Conservation (phyloP, 2,329 filamentous ascomycete species). For the Cordyceps cateniannulata region DNA sequence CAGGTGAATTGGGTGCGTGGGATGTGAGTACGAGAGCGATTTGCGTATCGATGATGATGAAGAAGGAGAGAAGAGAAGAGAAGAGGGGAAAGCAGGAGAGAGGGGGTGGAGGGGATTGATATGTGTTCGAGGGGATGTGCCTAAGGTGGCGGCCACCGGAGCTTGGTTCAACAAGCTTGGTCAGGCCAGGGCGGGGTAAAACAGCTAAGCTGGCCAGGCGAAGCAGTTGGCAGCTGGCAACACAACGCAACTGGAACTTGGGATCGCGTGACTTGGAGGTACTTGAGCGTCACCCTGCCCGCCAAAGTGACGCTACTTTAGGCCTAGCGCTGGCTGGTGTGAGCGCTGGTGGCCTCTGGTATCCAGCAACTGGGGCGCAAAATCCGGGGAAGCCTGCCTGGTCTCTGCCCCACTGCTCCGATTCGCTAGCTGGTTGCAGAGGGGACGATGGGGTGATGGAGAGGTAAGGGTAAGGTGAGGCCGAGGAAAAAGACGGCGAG, state of each 20-base stretch:
- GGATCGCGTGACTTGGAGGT: constrained; percentile 13
- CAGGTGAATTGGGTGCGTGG: background rate
- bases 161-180: constrained; percentile 8
- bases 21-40: constrained; percentile 17
- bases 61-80: constrained; percentile 20
- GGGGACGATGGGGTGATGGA: background rate
- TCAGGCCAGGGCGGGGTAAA: constrained; percentile 10
- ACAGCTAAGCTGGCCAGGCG: background rate
- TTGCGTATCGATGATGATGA: constrained; percentile 21
- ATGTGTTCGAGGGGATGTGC: constrained; percentile 21
- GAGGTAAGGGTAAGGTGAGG: background rate
- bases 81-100: constrained; percentile 18
- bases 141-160: constrained; percentile 14
- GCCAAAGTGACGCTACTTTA: background rate
- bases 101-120: constrained; percentile 26
- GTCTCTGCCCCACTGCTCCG: constrained; percentile 16
- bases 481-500: background rate
- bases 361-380: constrained; percentile 17
- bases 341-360: background rate
- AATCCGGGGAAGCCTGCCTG: constrained; percentile 22
- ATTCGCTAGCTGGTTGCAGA: constrained; percentile 10
- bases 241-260: background rate
- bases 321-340: constrained; percentile 10
- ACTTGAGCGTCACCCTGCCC: constrained; percentile 2
- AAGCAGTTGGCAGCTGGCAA: background rate